Evolutionary conservation across 1,139 yeast genomes (phyloP).

Genomic region (Pichia sp.): DNA sequence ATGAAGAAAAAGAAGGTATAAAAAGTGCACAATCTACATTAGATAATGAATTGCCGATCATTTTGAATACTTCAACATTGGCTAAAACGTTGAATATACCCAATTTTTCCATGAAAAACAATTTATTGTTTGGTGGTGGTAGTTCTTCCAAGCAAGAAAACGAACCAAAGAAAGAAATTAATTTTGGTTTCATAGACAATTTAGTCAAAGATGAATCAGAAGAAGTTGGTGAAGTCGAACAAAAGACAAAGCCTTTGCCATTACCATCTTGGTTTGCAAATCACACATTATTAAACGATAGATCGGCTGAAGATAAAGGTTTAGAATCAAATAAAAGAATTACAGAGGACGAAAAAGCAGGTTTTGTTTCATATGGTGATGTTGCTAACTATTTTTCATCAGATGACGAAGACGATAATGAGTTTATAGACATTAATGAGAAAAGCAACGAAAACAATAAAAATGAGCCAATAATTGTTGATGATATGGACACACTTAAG

Average conservation of each 20-base stretch:
- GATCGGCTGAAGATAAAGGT: background rate
- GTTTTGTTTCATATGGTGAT: slow-evolving; percentile 44
- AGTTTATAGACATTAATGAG: background rate
- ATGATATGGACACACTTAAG: background rate
- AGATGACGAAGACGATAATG: slow-evolving; percentile 10
- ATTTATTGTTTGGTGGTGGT: slow-evolving; percentile 12
- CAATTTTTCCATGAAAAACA: slow-evolving; percentile 14
- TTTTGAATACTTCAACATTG: slow-evolving; percentile 16
- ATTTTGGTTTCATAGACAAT: background rate
- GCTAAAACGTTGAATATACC: slow-evolving; percentile 12
- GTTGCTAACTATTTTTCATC: slow-evolving; percentile 32
- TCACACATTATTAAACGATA: background rate
- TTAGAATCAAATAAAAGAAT: slow-evolving; percentile 5
- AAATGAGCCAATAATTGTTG: background rate
- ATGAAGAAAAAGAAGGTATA: slow-evolving; percentile 12
- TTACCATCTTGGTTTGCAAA: slow-evolving; percentile 20
- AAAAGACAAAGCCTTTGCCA: slow-evolving; percentile 10
- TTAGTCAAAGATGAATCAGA: slow-evolving; percentile 2
- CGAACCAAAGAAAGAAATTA: background rate
- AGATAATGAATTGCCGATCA: slow-evolving; percentile 20
- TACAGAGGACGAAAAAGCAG: slow-evolving; percentile 42
- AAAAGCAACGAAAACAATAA: background rate
- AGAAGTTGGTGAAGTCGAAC: slow-evolving; percentile 3
- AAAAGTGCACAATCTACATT: background rate
- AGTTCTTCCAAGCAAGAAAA: background rate